Base-by-base conservation (phyloP, 2,329 filamentous ascomycete species). In the Pseudocercospora crystallina region DNA sequence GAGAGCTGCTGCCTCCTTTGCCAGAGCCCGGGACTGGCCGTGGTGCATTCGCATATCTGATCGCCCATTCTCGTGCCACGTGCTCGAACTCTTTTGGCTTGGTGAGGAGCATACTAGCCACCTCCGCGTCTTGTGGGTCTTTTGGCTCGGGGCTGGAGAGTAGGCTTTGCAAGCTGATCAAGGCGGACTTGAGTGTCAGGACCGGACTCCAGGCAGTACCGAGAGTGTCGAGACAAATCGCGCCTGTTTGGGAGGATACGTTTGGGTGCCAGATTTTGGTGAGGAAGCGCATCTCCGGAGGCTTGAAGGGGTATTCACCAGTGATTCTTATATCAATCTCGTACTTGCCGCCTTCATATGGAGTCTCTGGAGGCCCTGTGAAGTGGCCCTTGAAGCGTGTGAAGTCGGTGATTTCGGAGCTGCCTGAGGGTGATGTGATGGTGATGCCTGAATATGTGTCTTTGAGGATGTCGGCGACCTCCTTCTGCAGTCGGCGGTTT, bases 211-310 rank as follows among this genome's bases (percentile, higher is more conserved):
- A 99, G 61, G 88, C 90, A 10, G 82, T 82, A 8, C 87, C 86
- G 12, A 99, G 81, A 0, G 91, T 97, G 68, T 99, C 94, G 47
- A 99, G 84, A 67, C 94, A 99, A 69, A 99, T 99, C 20, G 91
- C 92, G 49, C 94, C 94, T 2, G 65, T 68, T 90, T 97, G 56
- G 9, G 44, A 51, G 78, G 89, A 95, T 73, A 99, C 83, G 67
- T 99, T 99, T 31, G 94, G 94, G 70, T 99, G 94, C 91, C 91
- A 99, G 62, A 97, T 86, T 71, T 86, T 91, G 58, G 94, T 99
- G 58, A 86, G 82, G 67, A 97, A 97, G 63, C 83, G 86, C 87
- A 99, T 97, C 52, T 82, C 71, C 4, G 94, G 94, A 3, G 92
- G 89, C 62, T 90, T 87, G 76, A 99, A 99, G 0, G 94, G 94